Evolutionary conservation across 768 basidiomycete species (phyloP), one percentile per base, ranked within the genome.

Genomic region (Tylopilus balloui): DNA sequence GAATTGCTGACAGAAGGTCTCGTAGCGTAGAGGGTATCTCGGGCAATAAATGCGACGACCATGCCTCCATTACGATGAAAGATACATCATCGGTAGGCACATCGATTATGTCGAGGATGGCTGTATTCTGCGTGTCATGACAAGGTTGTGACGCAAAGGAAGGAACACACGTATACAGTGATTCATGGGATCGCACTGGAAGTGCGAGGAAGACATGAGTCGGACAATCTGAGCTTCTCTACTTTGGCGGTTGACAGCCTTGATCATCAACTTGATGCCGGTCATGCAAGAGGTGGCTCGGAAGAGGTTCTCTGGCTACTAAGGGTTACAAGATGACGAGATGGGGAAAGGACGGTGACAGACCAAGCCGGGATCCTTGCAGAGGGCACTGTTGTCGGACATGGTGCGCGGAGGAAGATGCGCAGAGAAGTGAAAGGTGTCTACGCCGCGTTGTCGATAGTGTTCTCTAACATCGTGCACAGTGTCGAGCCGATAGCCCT

Each of bases 21-120:
- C 67, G 66, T 42, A 83, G 61, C 54, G 72, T 79, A 59, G 74
- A 77, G 6, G 82, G 80, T 21, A 71, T 66, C 29, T 71, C 69
- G 13, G 74, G 67, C 20, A 83, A 71, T 19, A 87, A 68, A 47
- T 83, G 76, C 11, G 84, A 72, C 13, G 81, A 83, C 87, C 87
- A 89, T 65, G 86, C 78, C 60, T 88, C 87, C 85, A 87, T 88
- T 21, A 88, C 80, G 48, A 89, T 80, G 58, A 89, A 83, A 13
- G 72, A 80, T 31, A 84, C 60, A 42, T 70, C 63, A 50, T 85
- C 82, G 10, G 70, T 59, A 3, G 69, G 62, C 19, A 78, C 69
- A 54, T 79, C 76, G 42, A 89, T 76, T 17, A 86, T 64, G 58
- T 83, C 83, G 25, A 86, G 63, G 17, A 89, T 72, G 32, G 87